phyloP scores from a whole-genome alignment of 2,329 filamentous ascomycete genomes.

The Corinectria fuckeliana region DNA sequence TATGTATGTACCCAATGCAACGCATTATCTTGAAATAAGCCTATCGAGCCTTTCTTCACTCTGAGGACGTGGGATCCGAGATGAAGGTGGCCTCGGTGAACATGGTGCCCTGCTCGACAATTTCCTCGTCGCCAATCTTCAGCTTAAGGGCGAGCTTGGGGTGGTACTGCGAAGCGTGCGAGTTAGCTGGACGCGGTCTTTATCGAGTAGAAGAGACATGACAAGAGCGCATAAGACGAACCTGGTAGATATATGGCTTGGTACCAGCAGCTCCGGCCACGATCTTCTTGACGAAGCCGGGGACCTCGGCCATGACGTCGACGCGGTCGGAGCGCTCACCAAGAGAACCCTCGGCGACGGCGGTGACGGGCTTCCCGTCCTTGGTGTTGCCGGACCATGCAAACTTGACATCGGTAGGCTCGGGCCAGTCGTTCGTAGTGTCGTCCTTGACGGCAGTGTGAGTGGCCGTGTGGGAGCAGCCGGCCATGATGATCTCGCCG shows the following conservation, averaged over 20 bases:
- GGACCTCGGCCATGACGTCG: conserved; percentile 96
- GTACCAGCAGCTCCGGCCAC: conserved; percentile 88
- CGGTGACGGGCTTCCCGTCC: conserved; percentile 76
- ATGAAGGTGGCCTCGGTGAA: conserved; percentile 98
- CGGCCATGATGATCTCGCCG: conserved; percentile 78
- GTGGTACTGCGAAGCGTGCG: conserved; percentile 64
- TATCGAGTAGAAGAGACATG: background rate
- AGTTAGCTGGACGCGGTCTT: conserved; percentile 26
- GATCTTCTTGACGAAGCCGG: conserved; percentile 93
- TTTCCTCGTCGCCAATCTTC: conserved; percentile 81
- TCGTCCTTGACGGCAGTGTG: conserved; percentile 77
- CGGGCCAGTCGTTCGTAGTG: conserved; percentile 83
- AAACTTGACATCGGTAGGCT: conserved; percentile 77
- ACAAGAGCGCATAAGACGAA: conserved; percentile 49
- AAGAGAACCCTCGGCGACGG: conserved; percentile 71
- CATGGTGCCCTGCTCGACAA: conserved; percentile 76
- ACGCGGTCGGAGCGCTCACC: conserved; percentile 75
- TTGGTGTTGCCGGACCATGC: conserved; percentile 80
- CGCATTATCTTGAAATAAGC: conserved; percentile 28
- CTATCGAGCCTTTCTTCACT: background rate
- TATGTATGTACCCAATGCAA: conserved; percentile 39
- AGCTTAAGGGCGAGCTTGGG: conserved; percentile 78
- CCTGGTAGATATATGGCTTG: conserved; percentile 98
- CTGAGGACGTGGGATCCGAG: conserved; percentile 56
- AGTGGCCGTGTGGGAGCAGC: conserved; percentile 66